Evolutionary conservation across 2,329 filamentous ascomycete species (phyloP), one percentile per base, ranked within the genome.

Genomic region (Aspergillus fructus): DNA sequence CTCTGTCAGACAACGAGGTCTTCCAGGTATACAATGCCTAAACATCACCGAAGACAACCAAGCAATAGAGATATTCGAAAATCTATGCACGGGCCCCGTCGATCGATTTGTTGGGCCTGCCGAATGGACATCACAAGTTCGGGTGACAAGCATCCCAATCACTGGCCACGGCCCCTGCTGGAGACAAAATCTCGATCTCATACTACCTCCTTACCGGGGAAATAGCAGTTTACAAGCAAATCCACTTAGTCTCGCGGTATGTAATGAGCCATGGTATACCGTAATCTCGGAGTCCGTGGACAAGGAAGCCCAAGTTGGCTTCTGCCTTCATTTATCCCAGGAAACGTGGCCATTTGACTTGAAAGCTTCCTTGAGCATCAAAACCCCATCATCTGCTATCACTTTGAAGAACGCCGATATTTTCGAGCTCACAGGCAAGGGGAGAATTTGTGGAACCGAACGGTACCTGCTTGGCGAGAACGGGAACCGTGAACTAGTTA

Each of bases 381-480:
- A 68, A 39, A 69, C 68, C 2, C 68, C 62, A 37, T 59, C 54
- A 6, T 66, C 63, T 2, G 37, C 24, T 7, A 59, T 60, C 23
- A 70, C 66, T 4, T 45, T 74, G 41, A 64, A 66, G 23, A 63
- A 67, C 27, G 50, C 56, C 7, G 70, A 83, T 50, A 82, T 81
- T 74, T 66, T 68, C 19, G 74, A 82, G 65, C 66, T 88, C 34
- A 71, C 83, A 47, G 77, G 68, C 1, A 82, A 78, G 63, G 84
- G 83, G 1, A 77, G 76, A 59, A 82, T 88, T 15, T 79, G 72
- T 37, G 86, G 85, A 1, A 83, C 85, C 59, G 85, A 88, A 68
- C 71, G 83, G 54, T 87, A 84, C 79, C 53, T 88, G n/a, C 69
- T 88, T 11, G 85, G 85, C 0, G 82, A 87, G 71, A 85, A 84